These are phyloP conservation scores for Theobroma cacao DNA, from an alignment of 345 rosid species.

Conservation along the genomic window DNA sequence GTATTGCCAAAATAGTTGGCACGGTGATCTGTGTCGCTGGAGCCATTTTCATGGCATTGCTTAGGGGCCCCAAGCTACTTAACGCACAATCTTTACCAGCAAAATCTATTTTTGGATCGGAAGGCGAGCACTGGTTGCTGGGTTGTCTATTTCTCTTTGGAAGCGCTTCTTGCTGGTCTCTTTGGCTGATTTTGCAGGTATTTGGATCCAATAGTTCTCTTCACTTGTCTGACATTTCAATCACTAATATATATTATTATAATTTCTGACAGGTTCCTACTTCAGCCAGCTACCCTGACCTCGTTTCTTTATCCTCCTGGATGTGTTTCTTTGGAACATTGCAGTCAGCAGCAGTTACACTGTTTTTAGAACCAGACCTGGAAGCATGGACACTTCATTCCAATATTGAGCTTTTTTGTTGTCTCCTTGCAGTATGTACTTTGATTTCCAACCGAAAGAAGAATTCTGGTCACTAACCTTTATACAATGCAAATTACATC, in stretches of 20 bases:
- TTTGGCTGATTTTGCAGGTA: slow-evolving; percentile 80
- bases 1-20: slow-evolving; percentile 63
- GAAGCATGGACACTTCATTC: slow-evolving; percentile 55
- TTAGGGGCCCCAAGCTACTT: slow-evolving; percentile 69
- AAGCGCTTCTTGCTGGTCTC: slow-evolving; percentile 66
- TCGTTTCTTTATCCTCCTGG: slow-evolving; percentile 68
- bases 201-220: background rate
- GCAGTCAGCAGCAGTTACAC: slow-evolving; percentile 47
- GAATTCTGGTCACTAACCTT: background rate
- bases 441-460: background rate
- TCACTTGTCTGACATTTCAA: background rate
- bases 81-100: slow-evolving; percentile 29
- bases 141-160: slow-evolving; percentile 61
- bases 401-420: slow-evolving; percentile 35
- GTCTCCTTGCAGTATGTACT: slow-evolving; percentile 43
- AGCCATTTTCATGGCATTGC: slow-evolving; percentile 63
- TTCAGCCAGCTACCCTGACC: slow-evolving; percentile 51
- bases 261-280: slow-evolving; percentile 48
- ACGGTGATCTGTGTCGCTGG: slow-evolving; percentile 59
- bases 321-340: slow-evolving; percentile 61
- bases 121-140: slow-evolving; percentile 44
- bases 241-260: background rate
- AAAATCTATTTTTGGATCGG: slow-evolving; percentile 22
- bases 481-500: background rate
- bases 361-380: slow-evolving; percentile 45